Conservation (phyloP, 768 basidiomycete species). For the Suillus subluteus region DNA sequence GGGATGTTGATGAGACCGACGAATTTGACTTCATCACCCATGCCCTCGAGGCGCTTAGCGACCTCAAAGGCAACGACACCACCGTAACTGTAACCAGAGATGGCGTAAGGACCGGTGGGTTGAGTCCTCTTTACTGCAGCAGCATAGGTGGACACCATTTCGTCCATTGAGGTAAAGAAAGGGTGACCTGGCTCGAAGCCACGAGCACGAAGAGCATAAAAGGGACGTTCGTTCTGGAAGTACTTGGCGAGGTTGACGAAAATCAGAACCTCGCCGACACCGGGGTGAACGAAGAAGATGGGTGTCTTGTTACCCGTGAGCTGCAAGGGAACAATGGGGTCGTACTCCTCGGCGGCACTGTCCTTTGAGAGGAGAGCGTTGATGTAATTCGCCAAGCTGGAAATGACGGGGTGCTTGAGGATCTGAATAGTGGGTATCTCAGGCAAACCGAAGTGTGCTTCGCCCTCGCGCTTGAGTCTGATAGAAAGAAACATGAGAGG, state of each 20-base stretch:
- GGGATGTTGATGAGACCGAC: constrained; percentile 47
- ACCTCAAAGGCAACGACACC: constrained; percentile 49
- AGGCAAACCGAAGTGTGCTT: constrained; percentile 25
- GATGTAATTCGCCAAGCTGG: constrained; percentile 32
- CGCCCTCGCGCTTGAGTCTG: constrained; percentile 28
- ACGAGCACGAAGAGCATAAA: constrained; percentile 49
- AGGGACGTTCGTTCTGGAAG: constrained; percentile 42
- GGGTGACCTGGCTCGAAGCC: constrained; percentile 46
- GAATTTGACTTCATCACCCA: constrained; percentile 42
- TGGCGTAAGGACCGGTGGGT: constrained; percentile 42
- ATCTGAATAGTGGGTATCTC: constrained; percentile 41
- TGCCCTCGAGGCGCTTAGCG: constrained; percentile 39
- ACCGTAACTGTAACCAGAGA: constrained; percentile 52
- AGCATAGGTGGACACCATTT: constrained; percentile 44
- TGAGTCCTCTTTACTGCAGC: constrained; percentile 37
- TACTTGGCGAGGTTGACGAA: constrained; percentile 46
- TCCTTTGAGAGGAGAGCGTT: constrained; percentile 26
- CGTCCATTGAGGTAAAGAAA: constrained; percentile 39
- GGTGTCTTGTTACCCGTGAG: constrained; percentile 41
- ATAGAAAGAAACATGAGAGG: neutral
- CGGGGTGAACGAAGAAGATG: constrained; percentile 47
- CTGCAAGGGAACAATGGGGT: constrained; percentile 44
- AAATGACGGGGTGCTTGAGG: constrained; percentile 36
- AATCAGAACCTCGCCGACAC: constrained; percentile 43
- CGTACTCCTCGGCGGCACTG: constrained; percentile 29